These are phyloP conservation scores for Scutellaria galericulata DNA, from an alignment of 257 asterid genomes.

Conservation along the genomic window DNA sequence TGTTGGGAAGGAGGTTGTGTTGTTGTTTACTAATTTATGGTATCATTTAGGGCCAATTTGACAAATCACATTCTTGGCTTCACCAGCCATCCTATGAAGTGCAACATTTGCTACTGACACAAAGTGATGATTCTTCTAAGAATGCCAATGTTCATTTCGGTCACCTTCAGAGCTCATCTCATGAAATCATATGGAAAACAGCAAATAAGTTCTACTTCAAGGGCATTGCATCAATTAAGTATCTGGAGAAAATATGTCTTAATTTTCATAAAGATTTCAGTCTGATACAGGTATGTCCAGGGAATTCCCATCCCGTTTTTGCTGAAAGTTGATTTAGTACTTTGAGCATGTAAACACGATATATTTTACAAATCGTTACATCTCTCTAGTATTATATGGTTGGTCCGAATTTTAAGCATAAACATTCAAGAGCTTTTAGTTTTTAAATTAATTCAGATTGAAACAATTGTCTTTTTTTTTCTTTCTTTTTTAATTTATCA, in stretches of 20 bases:
- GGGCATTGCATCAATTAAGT: conserved; percentile 70
- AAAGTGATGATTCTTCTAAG: conserved; percentile 41
- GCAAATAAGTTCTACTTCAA: conserved; percentile 84
- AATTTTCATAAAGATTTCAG: conserved; percentile 81
- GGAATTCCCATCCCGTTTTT: neutral
- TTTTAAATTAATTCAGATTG: too few species aligned
- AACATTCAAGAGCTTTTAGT: too few species aligned
- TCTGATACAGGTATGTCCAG: conserved; percentile 68
- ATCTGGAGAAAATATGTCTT: conserved; percentile 63
- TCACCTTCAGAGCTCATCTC: conserved; percentile 40
- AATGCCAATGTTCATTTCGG: conserved; percentile 35
- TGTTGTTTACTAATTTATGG: conserved; percentile 25
- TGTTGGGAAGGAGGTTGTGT: neutral
- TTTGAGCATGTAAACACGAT: neutral
- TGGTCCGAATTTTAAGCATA: too few species aligned
- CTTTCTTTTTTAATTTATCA: too few species aligned
- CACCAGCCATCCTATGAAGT: conserved; percentile 86
- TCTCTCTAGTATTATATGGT: too few species aligned
- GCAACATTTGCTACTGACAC: conserved; percentile 63
- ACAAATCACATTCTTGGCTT: conserved; percentile 61
- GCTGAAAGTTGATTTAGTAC: neutral
- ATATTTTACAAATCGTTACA: too few species aligned
- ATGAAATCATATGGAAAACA: conserved; percentile 58
- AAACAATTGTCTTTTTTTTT: too few species aligned
- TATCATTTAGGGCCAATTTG: conserved; percentile 49